phyloP scores from a whole-genome alignment of 2,329 filamentous ascomycete species.

The Fonsecaea erecta region DNA sequence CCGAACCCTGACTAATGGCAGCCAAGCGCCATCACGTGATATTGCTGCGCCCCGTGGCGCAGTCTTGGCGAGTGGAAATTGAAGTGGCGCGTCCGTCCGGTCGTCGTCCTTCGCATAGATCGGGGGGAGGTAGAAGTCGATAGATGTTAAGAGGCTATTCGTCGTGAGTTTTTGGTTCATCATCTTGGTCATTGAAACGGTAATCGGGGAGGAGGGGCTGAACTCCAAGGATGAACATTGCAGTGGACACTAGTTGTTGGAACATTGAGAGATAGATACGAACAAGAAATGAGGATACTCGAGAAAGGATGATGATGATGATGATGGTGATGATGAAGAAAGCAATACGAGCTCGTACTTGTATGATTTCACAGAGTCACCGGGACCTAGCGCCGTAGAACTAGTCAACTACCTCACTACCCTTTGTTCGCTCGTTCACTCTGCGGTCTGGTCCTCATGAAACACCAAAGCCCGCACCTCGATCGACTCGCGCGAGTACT shows the following conservation, averaged over 20 bases:
- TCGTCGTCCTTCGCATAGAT: no score
- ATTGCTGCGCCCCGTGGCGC: slow-evolving; percentile 8
- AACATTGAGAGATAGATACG: not conserved
- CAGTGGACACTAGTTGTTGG: no score
- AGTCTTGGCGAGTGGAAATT: slow-evolving; percentile 3
- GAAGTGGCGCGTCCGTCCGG: not conserved
- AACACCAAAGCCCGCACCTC: slow-evolving; percentile 55
- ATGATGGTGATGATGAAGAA: no score
- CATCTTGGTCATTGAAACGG: no score
- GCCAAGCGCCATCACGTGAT: slow-evolving; percentile 7
- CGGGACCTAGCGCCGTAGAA: not conserved
- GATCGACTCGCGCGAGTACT: slow-evolving; percentile 58
- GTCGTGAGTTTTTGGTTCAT: not conserved
- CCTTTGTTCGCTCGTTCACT: slow-evolving; percentile 13
- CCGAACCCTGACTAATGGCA: not conserved
- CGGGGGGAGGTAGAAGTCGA: no score
- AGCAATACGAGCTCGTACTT: no score
- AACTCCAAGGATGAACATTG: no score
- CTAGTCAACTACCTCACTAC: no score
- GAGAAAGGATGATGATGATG: not conserved
- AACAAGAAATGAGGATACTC: not conserved
- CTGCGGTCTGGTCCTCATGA: slow-evolving; percentile 37
- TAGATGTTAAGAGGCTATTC: no score
- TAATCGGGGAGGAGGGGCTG: no score
- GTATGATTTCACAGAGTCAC: not conserved